Conservation (phyloP, 1,139 yeast species). For the Blastobotrys ciferrii region DNA sequence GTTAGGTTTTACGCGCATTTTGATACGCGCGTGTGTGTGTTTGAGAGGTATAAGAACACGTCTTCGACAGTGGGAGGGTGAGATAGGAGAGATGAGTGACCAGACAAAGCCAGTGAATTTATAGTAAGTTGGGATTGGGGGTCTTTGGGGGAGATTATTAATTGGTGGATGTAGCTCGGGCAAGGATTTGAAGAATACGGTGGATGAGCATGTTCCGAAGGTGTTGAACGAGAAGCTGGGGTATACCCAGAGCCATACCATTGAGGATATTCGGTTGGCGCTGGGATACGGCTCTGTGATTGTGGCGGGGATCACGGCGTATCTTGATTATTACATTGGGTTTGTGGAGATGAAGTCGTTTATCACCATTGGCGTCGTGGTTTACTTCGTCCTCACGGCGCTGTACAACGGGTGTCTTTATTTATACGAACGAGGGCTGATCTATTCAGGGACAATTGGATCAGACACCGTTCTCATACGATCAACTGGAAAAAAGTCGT, state of each 20-base stretch:
- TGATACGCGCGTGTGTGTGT: not conserved
- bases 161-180: slow-evolving; percentile 26
- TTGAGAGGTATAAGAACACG: not conserved
- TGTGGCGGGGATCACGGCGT: slow-evolving; percentile 64
- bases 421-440: slow-evolving; percentile 53
- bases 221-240: slow-evolving; percentile 51
- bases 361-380: slow-evolving; percentile 46
- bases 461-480: slow-evolving; percentile 28
- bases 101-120: slow-evolving; percentile 28
- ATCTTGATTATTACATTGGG: slow-evolving; percentile 62
- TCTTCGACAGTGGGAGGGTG: not conserved
- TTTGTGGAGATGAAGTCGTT: slow-evolving; percentile 42
- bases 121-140: slow-evolving; percentile 25
- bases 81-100: slow-evolving; percentile 19
- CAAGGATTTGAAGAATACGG: slow-evolving; percentile 34
- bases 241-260: slow-evolving; percentile 55
- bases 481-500: slow-evolving; percentile 38
- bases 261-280: slow-evolving; percentile 62
- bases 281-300: slow-evolving; percentile 68
- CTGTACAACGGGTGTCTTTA: slow-evolving; percentile 49
- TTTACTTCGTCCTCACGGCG: slow-evolving; percentile 52
- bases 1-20: not conserved
- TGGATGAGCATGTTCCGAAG: slow-evolving; percentile 36
- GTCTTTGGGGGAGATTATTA: not conserved
- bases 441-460: slow-evolving; percentile 55